phyloP scores from a whole-genome alignment of 2,329 filamentous ascomycete species.

The Aureobasidium namibiae region DNA sequence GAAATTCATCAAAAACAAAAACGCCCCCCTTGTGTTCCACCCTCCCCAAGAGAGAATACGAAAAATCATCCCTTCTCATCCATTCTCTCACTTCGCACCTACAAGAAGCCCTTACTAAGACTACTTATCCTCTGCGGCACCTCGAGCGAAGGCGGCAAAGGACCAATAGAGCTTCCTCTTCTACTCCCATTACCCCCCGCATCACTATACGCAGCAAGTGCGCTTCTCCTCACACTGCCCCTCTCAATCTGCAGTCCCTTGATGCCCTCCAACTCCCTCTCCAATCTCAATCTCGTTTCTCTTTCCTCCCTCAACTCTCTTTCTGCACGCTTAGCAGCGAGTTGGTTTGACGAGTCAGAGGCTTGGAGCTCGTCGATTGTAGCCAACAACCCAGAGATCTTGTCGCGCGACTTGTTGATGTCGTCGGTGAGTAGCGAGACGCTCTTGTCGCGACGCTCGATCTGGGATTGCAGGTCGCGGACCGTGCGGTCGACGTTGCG shows the following conservation, averaged over 20 bases:
- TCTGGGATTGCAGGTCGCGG: constrained; percentile 84
- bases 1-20: background rate
- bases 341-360: constrained; percentile 71
- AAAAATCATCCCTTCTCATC: background rate
- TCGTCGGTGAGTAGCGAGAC: constrained; percentile 74
- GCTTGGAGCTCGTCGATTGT: constrained; percentile 92
- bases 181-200: constrained; percentile 33
- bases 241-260: constrained; percentile 63
- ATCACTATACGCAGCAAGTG: constrained; percentile 34
- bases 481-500: constrained; percentile 91
- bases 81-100: constrained; percentile 16
- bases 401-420: constrained; percentile 76
- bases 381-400: constrained; percentile 77
- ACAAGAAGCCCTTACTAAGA: constrained; percentile 44
- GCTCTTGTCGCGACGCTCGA: constrained; percentile 87
- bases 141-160: constrained; percentile 25
- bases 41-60: background rate
- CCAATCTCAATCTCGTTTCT: constrained; percentile 72
- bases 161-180: constrained; percentile 35
- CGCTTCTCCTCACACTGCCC: constrained; percentile 26
- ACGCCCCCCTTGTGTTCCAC: no score
- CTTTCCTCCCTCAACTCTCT: constrained; percentile 82
- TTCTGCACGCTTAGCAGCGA: constrained; percentile 76
- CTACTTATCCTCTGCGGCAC: constrained; percentile 35
- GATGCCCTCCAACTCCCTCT: constrained; percentile 79